Evolutionary conservation across 345 rosid genomes (phyloP).

Genomic region (Eucalyptus paniculata): DNA sequence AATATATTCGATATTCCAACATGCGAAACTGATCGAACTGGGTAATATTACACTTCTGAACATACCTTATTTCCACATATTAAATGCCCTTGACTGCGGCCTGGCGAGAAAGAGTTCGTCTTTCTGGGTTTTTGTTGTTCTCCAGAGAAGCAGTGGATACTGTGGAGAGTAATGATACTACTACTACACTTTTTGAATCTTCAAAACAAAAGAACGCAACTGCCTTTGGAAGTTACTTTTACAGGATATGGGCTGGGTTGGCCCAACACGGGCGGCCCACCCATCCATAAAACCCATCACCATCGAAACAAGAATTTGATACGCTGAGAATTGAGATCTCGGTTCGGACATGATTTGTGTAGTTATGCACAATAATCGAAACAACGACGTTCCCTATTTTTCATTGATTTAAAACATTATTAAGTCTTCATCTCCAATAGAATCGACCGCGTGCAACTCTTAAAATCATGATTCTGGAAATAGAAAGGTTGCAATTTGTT

Average conservation of each 20-base stretch:
- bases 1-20: too few species aligned
- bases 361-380: background rate
- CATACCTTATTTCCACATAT: too few species aligned
- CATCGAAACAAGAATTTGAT: background rate
- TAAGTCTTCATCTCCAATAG: background rate
- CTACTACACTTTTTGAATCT: too few species aligned
- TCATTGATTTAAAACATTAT: background rate
- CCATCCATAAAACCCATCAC: background rate
- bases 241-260: background rate
- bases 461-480: background rate
- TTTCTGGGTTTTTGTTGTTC: too few species aligned
- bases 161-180: too few species aligned
- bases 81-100: too few species aligned
- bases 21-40: too few species aligned
- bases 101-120: accelerated
- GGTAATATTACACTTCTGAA: too few species aligned
- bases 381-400: background rate
- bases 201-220: too few species aligned
- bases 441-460: background rate
- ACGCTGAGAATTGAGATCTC: background rate
- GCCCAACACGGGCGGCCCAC: background rate
- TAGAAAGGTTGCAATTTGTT: background rate
- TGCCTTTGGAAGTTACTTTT: too few species aligned
- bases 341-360: background rate
- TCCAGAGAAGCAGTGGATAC: too few species aligned